Evolutionary conservation across 2,329 filamentous ascomycete species (phyloP), one percentile per base, ranked within the genome.

Genomic region (Aureobasidium sp.): DNA sequence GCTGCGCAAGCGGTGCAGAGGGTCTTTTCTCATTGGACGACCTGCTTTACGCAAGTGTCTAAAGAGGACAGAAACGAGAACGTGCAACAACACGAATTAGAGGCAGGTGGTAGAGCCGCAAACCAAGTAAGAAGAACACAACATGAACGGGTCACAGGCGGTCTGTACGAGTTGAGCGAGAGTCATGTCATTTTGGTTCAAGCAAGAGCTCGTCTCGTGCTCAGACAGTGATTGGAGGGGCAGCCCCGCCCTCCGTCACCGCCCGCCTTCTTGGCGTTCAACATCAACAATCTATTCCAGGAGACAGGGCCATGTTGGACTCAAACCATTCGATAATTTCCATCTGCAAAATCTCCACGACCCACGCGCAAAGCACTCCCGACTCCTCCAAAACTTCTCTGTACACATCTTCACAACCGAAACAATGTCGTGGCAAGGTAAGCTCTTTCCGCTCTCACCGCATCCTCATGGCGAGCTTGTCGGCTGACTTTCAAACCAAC

Each of bases 351-450:
- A 34, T 39, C 44, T 29, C 34, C 44, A 50, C 57, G 30, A 32
- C 32, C 27, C 41, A 42, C 57, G 39, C 53, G 53, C 29, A 49
- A 54, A 59, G 53, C 59, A 63, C 59, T 34, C 41, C 41, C 41
- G 45, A 41, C 64, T 50, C 10, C 32, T 13, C 34, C 29, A 30
- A 45, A 3, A 37, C 54, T 45, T 9, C n/a, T 36, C 29, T 47
- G 52, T 32, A 62, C 44, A 57, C 34, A 37, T 59, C 49, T 42
- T 27, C 53, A 50, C 50, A 53, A 41, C 44, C 42, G 67, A 66
- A 63, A 83, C 69, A 73, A 88, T 89, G 86, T 89, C 86, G 77
- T 89, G 86, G 86, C 86, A 90, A 87, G 84, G 87, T 89, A 75
- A 68, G 75, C 49, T 58, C 47, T 39, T 37, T 37, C 37, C 37